These are phyloP conservation scores for Naegleria lovaniensis DNA, from an alignment of 208 protist genomes.

Conservation along the genomic window DNA sequence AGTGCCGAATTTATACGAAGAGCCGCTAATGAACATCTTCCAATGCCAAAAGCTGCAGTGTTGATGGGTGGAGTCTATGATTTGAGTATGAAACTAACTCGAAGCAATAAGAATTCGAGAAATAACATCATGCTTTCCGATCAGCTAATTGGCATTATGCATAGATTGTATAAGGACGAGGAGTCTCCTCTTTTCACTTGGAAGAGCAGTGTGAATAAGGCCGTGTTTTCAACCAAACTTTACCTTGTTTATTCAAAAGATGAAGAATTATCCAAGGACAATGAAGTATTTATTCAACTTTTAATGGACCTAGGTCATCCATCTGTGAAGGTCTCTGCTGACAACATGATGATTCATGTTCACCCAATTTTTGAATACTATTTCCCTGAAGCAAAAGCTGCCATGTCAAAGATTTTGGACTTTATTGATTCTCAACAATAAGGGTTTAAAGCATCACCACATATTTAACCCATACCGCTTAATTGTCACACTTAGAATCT, in stretches of 20 bases:
- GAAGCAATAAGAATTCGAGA: not conserved
- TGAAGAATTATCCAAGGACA: not conserved
- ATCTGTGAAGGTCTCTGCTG: not conserved
- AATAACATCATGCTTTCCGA: not conserved
- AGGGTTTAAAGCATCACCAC: too few species aligned
- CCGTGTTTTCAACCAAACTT: not conserved
- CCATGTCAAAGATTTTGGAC: not conserved
- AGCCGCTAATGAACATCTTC: not conserved
- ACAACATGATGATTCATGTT: not conserved
- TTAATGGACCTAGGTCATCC: not conserved
- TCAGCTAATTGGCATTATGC: not conserved
- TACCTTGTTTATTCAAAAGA: not conserved
- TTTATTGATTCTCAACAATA: not conserved
- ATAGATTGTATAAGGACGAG: not conserved
- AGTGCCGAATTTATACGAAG: not conserved
- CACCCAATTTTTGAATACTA: not conserved
- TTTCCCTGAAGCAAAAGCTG: not conserved
- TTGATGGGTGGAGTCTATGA: not conserved
- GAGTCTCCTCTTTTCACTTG: not conserved
- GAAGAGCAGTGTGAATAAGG: not conserved
- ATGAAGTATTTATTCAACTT: not conserved
- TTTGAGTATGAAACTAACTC: not conserved
- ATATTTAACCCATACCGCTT: too few species aligned
- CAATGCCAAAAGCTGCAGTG: not conserved
- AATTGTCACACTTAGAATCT: too few species aligned